phyloP scores from a whole-genome alignment of 2,329 filamentous ascomycete species.

The Stemphylium vesicarium region DNA sequence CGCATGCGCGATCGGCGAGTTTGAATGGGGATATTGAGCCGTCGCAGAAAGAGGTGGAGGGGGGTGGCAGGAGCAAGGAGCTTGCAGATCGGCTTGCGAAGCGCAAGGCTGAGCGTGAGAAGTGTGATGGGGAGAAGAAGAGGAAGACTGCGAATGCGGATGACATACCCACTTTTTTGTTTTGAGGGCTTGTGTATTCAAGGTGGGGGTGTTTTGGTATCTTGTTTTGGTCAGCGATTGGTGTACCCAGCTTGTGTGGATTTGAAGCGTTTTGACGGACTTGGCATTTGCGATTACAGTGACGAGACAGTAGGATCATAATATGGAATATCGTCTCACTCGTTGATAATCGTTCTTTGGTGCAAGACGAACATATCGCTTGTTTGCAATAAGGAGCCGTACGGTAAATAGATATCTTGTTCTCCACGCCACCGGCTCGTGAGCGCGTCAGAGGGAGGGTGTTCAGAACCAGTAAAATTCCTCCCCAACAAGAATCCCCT shows the following conservation, averaged over 20 bases:
- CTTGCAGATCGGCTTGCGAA: constrained; percentile 39
- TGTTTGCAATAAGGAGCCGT: too few species aligned
- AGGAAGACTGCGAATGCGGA: constrained; percentile 36
- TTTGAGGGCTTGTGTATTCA: constrained; percentile 31
- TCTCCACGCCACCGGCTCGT: too few species aligned
- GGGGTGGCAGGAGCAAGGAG: constrained; percentile 22
- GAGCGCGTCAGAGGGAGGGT: too few species aligned
- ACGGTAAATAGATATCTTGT: too few species aligned
- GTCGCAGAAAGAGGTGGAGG: background rate
- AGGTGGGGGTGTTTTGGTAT: too few species aligned
- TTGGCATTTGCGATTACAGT: too few species aligned
- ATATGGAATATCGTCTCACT: too few species aligned
- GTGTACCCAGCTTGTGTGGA: too few species aligned
- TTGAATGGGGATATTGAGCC: constrained; percentile 14
- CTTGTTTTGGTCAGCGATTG: background rate
- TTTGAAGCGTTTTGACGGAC: too few species aligned
- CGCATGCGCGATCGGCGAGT: constrained; percentile 9
- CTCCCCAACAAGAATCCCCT: background rate
- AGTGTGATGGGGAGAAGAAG: constrained; percentile 34
- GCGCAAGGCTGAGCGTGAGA: constrained; percentile 36
- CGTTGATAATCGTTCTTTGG: too few species aligned
- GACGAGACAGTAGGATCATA: too few species aligned
- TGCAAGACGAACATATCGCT: too few species aligned
- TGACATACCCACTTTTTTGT: constrained; percentile 55
- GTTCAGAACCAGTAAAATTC: background rate